Base-by-base conservation (phyloP, 768 basidiomycete genomes). In the Serendipita indica region DNA sequence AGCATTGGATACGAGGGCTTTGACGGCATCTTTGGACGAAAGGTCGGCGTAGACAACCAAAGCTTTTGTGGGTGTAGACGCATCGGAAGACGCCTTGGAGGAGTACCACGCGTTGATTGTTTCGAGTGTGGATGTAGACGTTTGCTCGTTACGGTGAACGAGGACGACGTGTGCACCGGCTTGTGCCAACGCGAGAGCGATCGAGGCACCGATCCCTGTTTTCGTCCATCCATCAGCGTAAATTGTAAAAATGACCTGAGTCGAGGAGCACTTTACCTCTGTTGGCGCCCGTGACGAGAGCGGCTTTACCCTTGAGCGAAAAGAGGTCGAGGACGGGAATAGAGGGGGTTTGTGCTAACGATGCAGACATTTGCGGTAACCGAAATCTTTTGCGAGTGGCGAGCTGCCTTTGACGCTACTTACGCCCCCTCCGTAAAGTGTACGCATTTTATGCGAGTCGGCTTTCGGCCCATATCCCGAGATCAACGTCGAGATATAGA, bases 231-330 rank as follows among this genome's bases (percentile, higher is more conserved):
- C n/a, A n/a, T n/a, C n/a, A n/a, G 27, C 16, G 43, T 58, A 56
- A 61, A 34, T 33, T 57, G 27, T 14, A 32, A 41, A 18, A 39
- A 39, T 52, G 62, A 54, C 35, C 52, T 28, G 6, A 30, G 25
- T 13, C 37, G 27, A 20, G 18, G 57, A 67, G 62, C 60, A 62
- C 64, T 72, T 62, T 68, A 84, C 86, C 87, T 69, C 87, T 75
- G 22, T 84, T 81, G 32, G 82, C 84, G 61, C 88, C 88, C 35
- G 89, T 90, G 66, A 91, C 78, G 70, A 90, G 81, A 33, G 78
- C 85, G 60, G 78, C 83, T 66, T 81, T 74, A 60, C 80, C 79
- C 2, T 70, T 67, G 65, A 91, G 79, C 60, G 78, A 77, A 70
- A 89, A 89, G 54, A 91, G 78, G 34, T 74, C 69, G 62, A 54